Base-by-base conservation (phyloP, 441 rosid genomes). In the Erodium trifolium region DNA sequence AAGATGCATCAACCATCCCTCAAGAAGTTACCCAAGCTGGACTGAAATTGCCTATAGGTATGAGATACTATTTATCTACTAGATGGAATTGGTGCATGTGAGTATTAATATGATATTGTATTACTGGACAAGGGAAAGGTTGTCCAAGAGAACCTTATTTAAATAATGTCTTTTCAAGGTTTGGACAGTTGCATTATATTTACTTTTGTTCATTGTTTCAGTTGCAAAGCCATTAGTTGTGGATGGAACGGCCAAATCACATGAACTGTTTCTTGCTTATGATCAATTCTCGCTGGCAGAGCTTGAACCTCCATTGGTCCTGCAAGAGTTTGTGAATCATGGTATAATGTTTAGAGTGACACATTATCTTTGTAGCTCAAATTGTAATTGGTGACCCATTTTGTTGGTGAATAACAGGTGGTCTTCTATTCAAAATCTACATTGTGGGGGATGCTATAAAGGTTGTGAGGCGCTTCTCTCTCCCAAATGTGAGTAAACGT, bases 1-100 rank as follows among this genome's bases (percentile, higher is more conserved):
- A 74, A 72, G 97, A 92, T 73, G 89, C 94, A 27, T 78, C 90
- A 57, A 87, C 85, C 12, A 92, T 88, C 71, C 84, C 88, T 35
- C 83, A 82, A 68, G 89, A 85, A 55, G 93, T 92, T 65, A 67
- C 66, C 66, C 77, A 80, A 76, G 96, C 96, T 68, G 97, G 96
- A 57, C 77, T 91, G 68, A 91, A 80, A 77, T 82, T 89, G 73
- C 99, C 97, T 65, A 78, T 93, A 72, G 99, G 99, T 91, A 84
- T 60, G 60, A 23, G 27, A 23, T 23, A 23, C 27, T 23, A 23
- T 23, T 23, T 23, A 16, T 19, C n/a, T 23, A 23, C 27, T 66
- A n/a, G 51, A 63, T 18, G 64, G 57, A 8, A 39, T 43, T 47
- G 29, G 19, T 45, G 23, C 23, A 47, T 47, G 16, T 45, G 41